Base-by-base conservation (phyloP, 140 eudicot genomes). In the Oenanthe javanica region DNA sequence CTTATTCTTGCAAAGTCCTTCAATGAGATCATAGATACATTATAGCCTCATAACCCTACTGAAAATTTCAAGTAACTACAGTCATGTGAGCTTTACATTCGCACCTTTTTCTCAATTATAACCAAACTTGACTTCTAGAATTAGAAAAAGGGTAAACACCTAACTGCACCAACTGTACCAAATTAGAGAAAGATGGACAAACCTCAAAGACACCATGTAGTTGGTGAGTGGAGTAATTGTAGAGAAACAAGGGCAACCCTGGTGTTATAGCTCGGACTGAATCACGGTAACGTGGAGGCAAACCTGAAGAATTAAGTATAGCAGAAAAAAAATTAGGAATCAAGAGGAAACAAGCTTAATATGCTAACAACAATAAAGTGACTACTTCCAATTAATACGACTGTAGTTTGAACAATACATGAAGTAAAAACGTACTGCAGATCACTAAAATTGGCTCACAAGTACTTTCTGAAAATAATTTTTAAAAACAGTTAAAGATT, bases 181-280 rank as follows among this genome's bases (percentile, higher is more conserved):
- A 23, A 75, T 16, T 9, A 10, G 25, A 48, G 40, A 46, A 46
- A 49, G 45, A 11, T 48, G 61, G 46, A 54, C 90, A 70, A 67
- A 94, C 98, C 97, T 94, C 97, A 79, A 90, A 94, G 59, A 94
- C 86, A 40, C 97, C 99, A 82, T 94, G 99, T 79, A 94, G 99
- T 77, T 94, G 99, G 85, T 94, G 99, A 51, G 99, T 94, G 52
- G 97, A 90, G 85, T 94, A 94, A 85, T 94, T 94, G 88, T 94
- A 94, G 23, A 94, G 91, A 48, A 94, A 94, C 81, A 94, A 91
- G 9, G 99, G 97, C 76, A 94, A 80, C 36, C 99, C 97, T 12
- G 96, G 98, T 27, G 97, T 90, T 72, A 94, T 94, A 79, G 90
- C 91, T 78, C 97, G 88, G 61, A 94, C 99, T 18, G 99, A 94